Evolutionary conservation across 345 rosid species (phyloP).

Genomic region (Eucalyptus cloeziana): DNA sequence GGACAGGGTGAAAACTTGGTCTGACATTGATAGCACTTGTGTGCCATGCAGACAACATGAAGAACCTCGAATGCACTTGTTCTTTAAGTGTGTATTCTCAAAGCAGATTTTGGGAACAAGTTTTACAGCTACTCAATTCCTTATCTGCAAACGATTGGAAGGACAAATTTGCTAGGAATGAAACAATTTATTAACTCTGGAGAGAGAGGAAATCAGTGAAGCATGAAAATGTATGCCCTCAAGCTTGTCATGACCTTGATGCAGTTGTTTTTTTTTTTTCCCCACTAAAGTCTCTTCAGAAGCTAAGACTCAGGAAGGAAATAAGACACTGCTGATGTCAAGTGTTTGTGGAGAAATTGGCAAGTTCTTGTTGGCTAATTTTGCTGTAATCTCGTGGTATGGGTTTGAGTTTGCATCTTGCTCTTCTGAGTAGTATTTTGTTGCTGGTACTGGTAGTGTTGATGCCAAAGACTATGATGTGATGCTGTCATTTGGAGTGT

Average conservation of each 20-base stretch:
- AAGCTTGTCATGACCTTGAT: not conserved
- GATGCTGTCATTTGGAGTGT: not conserved
- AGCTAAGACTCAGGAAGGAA: not conserved
- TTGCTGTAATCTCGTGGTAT: not conserved
- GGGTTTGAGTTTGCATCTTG: not conserved
- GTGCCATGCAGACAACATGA: not conserved
- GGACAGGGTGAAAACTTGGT: not conserved
- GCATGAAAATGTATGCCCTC: not conserved
- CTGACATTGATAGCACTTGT: not conserved
- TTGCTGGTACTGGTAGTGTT: not conserved
- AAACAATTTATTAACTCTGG: not conserved
- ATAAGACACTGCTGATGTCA: not conserved
- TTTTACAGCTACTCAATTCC: not conserved
- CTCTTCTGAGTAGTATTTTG: not conserved
- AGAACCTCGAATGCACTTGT: not conserved
- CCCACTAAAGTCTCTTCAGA: not conserved
- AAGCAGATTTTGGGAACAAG: not conserved
- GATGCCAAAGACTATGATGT: not conserved
- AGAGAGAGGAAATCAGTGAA: not conserved
- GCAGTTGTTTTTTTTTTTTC: not conserved
- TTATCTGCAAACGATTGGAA: not conserved
- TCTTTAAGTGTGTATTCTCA: not conserved
- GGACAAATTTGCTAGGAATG: not conserved
- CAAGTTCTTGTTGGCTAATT: not conserved
- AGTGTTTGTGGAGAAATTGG: not conserved